These are phyloP conservation scores for Yarrowia galli DNA, from an alignment of 1,139 yeast genomes.

Conservation along the genomic window DNA sequence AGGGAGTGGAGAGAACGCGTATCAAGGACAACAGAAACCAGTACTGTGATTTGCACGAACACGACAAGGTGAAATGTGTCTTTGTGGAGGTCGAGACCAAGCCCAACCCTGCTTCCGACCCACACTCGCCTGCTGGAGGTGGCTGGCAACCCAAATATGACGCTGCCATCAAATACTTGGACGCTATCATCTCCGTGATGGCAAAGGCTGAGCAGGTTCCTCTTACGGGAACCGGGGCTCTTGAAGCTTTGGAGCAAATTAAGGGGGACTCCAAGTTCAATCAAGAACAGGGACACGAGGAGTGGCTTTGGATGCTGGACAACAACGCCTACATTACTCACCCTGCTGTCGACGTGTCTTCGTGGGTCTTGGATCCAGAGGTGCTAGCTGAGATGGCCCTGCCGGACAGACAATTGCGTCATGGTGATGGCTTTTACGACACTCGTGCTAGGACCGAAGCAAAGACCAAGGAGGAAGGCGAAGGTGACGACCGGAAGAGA, in stretches of 20 bases:
- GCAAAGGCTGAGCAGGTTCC: conserved; percentile 9
- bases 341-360: conserved; percentile 4
- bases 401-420: background rate
- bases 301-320: conserved; percentile 36
- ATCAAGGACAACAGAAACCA: conserved; percentile 24
- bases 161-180: conserved; percentile 10
- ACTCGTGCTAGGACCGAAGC: conserved; percentile 11
- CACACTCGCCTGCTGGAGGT: conserved; percentile 18
- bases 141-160: conserved; percentile 27
- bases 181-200: conserved; percentile 22
- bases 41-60: conserved; percentile 23
- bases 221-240: background rate
- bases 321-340: conserved; percentile 35
- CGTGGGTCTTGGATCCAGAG: conserved; percentile 5
- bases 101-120: conserved; percentile 19
- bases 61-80: conserved; percentile 32
- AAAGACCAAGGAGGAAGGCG: conserved; percentile 15
- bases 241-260: conserved; percentile 22
- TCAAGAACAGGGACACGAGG: conserved; percentile 22
- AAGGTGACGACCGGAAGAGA: conserved; percentile 14
- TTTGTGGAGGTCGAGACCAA: conserved; percentile 21
- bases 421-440: conserved; percentile 32
- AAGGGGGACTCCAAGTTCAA: conserved; percentile 8
- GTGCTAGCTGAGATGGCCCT: conserved; percentile 15
- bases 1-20: conserved; percentile 21